phyloP scores from a whole-genome alignment of 2,329 filamentous ascomycete genomes.

The Podosphaera aphanis region DNA sequence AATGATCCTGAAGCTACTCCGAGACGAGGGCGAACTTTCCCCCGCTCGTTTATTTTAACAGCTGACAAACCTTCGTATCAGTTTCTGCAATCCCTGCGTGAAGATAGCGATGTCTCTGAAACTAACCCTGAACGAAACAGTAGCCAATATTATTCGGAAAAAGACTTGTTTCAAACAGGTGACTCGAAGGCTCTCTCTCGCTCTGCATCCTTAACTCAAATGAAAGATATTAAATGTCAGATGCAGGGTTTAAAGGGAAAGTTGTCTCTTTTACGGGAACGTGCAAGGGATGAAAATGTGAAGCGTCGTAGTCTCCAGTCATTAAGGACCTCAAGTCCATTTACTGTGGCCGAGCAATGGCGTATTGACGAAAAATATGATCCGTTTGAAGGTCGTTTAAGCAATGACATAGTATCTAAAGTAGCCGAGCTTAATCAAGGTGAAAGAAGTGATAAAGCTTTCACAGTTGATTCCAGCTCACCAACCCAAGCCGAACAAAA shows the following conservation, averaged over 20 bases:
- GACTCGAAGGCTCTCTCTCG: conserved; percentile 11
- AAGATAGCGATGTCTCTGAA: conserved; percentile 21
- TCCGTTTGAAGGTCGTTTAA: background rate
- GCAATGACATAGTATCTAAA: background rate
- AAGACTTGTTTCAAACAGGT: conserved; percentile 6
- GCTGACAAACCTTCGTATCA: background rate
- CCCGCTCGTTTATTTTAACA: conserved; percentile 4
- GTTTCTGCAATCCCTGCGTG: conserved; percentile 27
- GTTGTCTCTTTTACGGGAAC: conserved; percentile 40
- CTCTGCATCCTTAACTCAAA: conserved; percentile 19
- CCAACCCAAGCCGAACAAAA: conserved; percentile 14
- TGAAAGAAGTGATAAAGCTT: conserved; percentile 4
- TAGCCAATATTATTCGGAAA: conserved; percentile 9
- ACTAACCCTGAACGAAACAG: conserved; percentile 8
- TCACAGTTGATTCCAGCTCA: conserved; percentile 10
- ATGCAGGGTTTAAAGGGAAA: conserved; percentile 45
- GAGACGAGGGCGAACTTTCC: conserved; percentile 2
- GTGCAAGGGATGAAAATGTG: conserved; percentile 38
- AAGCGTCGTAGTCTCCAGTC: conserved; percentile 37
- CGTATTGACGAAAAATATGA: conserved; percentile 10
- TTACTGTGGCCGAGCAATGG: conserved; percentile 17
- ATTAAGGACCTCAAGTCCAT: conserved; percentile 30
- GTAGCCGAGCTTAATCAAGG: background rate
- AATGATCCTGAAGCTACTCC: conserved; percentile 3
- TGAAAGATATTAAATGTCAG: conserved; percentile 38